A percentile compares a stretch with the other conserved stretches of the same genome.
Evolutionary conservation across 345 rosid species (phyloP).

Genomic region (Hypericum perforatum): DNA sequence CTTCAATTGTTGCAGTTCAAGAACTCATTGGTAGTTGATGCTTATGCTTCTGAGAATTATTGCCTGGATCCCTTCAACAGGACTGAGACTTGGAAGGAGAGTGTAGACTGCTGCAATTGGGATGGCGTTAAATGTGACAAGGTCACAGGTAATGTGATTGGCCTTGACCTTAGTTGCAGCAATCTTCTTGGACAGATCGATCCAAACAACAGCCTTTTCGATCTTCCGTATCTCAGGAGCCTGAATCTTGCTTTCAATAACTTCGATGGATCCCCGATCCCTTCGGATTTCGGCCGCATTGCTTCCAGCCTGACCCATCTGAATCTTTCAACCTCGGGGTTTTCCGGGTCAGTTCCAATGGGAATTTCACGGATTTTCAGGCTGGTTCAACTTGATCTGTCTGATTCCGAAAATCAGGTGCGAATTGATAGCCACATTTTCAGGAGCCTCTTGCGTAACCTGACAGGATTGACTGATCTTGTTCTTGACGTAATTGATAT

Average conservation of each 20-base stretch:
- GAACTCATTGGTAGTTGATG: too few relatives aligned
- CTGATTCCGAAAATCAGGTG: not conserved
- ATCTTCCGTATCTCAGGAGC: conserved; percentile 11
- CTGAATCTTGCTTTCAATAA: conserved; percentile 23
- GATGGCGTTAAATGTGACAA: conserved; percentile 22
- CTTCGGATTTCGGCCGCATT: conserved; percentile 7
- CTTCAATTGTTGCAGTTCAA: too few relatives aligned
- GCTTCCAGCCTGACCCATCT: conserved; percentile 7
- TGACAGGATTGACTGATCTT: not conserved
- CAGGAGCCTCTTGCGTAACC: not conserved
- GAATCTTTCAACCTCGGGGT: not conserved
- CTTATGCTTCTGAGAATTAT: too few relatives aligned
- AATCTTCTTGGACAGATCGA: not conserved
- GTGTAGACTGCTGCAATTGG: conserved; percentile 21
- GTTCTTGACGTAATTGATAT: not conserved
- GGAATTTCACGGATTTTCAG: conserved; percentile 6
- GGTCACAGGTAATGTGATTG: conserved; percentile 11
- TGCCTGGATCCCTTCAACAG: too few relatives aligned
- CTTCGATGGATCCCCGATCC: conserved; percentile 8
- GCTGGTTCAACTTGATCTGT: conserved; percentile 17
- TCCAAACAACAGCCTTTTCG: conserved; percentile 18
- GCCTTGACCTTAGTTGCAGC: conserved; percentile 15
- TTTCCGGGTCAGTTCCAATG: conserved; percentile 6
- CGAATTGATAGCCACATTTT: too few relatives aligned
- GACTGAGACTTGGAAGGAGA: not conserved